Percentiles rank a stretch among this genome's conserved stretches.
phyloP scores from a whole-genome alignment of 2,329 filamentous ascomycete genomes.

The Teratosphaeria destructans region DNA sequence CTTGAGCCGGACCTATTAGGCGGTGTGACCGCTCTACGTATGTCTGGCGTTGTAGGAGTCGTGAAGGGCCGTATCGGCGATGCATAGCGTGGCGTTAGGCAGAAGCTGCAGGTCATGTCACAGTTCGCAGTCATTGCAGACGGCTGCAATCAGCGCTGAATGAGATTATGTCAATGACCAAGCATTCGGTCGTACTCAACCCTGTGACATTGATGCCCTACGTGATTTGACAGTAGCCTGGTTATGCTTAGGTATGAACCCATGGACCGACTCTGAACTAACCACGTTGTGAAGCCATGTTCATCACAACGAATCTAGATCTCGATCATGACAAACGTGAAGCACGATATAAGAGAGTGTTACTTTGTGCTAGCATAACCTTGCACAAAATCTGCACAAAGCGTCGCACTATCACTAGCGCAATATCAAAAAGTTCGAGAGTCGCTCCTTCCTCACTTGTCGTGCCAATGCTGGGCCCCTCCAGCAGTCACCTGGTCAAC shows the following conservation, averaged over 20 bases:
- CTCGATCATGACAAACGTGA: no score
- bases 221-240: no score
- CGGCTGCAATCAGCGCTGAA: not conserved
- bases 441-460: not conserved
- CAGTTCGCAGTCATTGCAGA: not conserved
- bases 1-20: conserved; percentile 83
- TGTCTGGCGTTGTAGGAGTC: not conserved
- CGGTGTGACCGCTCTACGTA: not conserved
- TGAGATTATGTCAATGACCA: not conserved
- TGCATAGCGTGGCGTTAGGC: conserved; percentile 2
- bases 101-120: not conserved
- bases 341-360: no score
- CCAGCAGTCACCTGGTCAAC: not conserved
- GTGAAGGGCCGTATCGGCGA: not conserved
- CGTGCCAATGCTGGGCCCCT: not conserved
- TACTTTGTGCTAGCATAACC: not conserved
- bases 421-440: not conserved
- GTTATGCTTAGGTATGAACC: no score
- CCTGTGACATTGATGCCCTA: no score
- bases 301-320: no score
- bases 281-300: no score
- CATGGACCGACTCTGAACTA: no score
- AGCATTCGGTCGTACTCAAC: not conserved
- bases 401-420: not conserved
- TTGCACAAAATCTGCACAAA: not conserved